phyloP scores from a whole-genome alignment of 441 rosid species.

The Mallotus repandus region DNA sequence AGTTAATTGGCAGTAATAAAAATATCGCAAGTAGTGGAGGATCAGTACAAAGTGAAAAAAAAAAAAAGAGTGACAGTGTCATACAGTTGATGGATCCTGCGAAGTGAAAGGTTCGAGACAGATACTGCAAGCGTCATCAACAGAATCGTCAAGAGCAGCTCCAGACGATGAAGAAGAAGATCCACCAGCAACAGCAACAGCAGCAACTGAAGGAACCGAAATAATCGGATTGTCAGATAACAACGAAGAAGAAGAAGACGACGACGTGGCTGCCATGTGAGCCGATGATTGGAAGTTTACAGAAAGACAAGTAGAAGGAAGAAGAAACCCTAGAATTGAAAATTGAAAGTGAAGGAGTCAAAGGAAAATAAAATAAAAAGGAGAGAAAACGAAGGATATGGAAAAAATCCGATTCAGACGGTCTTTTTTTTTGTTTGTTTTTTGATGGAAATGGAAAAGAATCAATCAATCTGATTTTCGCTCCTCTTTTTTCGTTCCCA shows the following conservation, averaged over 20 bases:
- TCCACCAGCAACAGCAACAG: conserved; percentile 23
- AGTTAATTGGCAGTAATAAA: not conserved
- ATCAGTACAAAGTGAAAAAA: not conserved
- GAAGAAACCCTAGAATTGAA: conserved; percentile 34
- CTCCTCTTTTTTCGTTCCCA: not conserved
- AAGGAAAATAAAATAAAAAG: conserved; percentile 38
- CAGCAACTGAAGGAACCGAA: conserved; percentile 15
- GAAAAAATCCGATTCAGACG: conserved; percentile 48
- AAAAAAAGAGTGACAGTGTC: conserved; percentile 1
- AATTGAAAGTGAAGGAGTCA: conserved; percentile 34
- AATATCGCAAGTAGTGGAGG: not conserved
- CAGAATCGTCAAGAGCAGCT: conserved; percentile 35
- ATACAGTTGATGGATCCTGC: conserved; percentile 69
- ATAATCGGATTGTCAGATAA: conserved; percentile 21
- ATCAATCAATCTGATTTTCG: conserved; percentile 11
- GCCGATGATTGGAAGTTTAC: not conserved
- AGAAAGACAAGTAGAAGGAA: not conserved
- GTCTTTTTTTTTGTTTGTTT: not conserved
- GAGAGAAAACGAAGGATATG: conserved; percentile 24
- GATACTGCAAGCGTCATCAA: conserved; percentile 81
- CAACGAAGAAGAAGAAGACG: conserved; percentile 19
- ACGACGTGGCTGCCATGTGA: conserved; percentile 42
- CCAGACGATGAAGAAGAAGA: conserved; percentile 1
- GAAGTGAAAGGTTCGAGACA: conserved; percentile 76
- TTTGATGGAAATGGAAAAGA: conserved; percentile 22